Percentiles rank a stretch among this genome's conserved stretches.
Evolutionary conservation across 2,329 filamentous ascomycete species (phyloP).

Genomic region (Balansia obtecta): DNA sequence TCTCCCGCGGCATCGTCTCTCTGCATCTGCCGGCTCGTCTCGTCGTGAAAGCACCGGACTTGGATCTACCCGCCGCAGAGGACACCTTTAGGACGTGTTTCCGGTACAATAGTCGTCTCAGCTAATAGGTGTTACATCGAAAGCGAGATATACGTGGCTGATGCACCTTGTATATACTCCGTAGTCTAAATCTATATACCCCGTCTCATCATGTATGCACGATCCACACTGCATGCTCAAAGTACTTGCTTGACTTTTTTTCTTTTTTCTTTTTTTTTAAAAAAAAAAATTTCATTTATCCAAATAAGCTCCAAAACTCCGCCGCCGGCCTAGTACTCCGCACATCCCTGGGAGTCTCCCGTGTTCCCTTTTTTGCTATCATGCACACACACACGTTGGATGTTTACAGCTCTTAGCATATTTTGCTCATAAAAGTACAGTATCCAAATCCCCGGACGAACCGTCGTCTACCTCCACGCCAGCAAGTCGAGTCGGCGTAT

Average conservation of each 20-base stretch:
- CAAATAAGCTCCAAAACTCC: constrained; percentile 7
- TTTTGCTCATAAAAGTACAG: constrained; percentile 13
- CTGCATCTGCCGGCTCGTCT: constrained; percentile 27
- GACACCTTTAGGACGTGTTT: no score
- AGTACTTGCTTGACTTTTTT: neutral
- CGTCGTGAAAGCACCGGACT: constrained; percentile 61
- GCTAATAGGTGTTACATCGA: no score
- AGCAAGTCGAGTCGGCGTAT: neutral
- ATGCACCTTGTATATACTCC: no score
- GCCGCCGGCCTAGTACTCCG: constrained; percentile 6
- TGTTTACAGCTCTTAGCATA: constrained; percentile 6
- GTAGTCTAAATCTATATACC: no score
- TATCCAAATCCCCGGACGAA: constrained; percentile 12
- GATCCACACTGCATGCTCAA: neutral
- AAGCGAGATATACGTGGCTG: neutral
- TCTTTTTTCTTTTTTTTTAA: no score
- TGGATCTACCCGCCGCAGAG: constrained; percentile 53
- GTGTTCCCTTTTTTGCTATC: constrained; percentile 6
- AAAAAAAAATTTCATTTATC: constrained; percentile 5
- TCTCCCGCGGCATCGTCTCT: constrained; percentile 18
- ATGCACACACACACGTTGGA: constrained; percentile 12
- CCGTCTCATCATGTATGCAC: no score
- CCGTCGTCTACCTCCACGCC: neutral
- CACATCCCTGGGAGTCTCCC: neutral
- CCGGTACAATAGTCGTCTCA: no score